Percentiles rank a stretch among this genome's conserved stretches.
Conservation (phyloP, 345 rosid species). For the Ceriops zippeliana region DNA sequence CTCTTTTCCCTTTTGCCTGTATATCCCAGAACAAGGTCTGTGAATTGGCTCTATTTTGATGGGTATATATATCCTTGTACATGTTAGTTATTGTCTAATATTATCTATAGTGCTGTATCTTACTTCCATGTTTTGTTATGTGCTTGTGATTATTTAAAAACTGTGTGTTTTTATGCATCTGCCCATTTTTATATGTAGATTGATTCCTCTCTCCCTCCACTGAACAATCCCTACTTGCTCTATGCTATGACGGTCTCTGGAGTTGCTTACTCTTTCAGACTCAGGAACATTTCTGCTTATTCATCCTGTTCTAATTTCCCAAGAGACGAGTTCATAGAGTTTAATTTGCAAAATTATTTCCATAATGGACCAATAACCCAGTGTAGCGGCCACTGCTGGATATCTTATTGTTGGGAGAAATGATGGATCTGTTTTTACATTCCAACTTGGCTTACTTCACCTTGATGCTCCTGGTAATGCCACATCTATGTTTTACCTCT, state of each 20-base stretch:
- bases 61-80: no score
- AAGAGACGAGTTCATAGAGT: conserved; percentile 38
- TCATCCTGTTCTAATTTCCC: conserved; percentile 46
- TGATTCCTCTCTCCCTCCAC: conserved; percentile 17
- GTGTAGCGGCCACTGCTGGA: conserved; percentile 54
- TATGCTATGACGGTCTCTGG: conserved; percentile 63
- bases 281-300: conserved; percentile 40
- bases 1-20: conserved; percentile 70
- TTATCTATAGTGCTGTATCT: no score
- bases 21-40: conserved; percentile 48
- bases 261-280: conserved; percentile 53
- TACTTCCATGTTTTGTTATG: background rate
- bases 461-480: conserved; percentile 53
- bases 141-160: background rate
- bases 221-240: conserved; percentile 38
- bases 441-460: conserved; percentile 45
- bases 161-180: background rate
- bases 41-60: background rate
- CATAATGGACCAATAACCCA: conserved; percentile 40
- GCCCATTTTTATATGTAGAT: conserved; percentile 29
- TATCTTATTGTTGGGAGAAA: conserved; percentile 58
- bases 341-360: conserved; percentile 42
- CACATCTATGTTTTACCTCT: background rate
- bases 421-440: conserved; percentile 66
- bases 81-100: no score